Evolutionary conservation across 2,329 filamentous ascomycete species (phyloP), one percentile per base, ranked within the genome.

Genomic region (Onygena corvina): DNA sequence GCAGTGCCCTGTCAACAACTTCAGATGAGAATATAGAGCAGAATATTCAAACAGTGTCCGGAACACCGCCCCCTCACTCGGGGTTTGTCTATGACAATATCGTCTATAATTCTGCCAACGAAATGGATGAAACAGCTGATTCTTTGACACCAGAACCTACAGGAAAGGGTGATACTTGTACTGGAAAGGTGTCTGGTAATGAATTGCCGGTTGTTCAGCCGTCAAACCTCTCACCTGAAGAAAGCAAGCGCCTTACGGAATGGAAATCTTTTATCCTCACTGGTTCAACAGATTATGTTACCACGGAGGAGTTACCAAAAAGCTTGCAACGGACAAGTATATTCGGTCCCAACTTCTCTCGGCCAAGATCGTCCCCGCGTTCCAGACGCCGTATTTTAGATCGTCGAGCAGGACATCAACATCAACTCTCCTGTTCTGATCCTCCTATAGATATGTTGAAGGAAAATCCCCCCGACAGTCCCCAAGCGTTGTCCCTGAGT

Each of bases 291-390:
- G 21, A 42, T n/a, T 23, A 42, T 7, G 21, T 42, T 42, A n/a
- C 38, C 16, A 25, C 38, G 1, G 38, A 42, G 16, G 23, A 42
- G 1, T 23, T 42, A 3, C 38, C 38, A 12, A 42, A 20, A 25
- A 27, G 3, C 12, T 25, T 42, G 38, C 20, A 27, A 27, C 20
- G 38, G 2, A 42, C 38, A 6, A 42, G 38, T n/a, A 42, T 42
- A 42, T 42, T 42, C 16, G 50, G 51, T 38, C 53, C 49, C 6
- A 55, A 55, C 33, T 51, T 55, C 36, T 55, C 51, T 16, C 45
- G 49, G 16, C 53, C 51, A 33, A 53, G 50, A 20, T 40, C 51
- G 1, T n/a, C 51, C 12, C n/a, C 40, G 47, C 5, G 35, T 38
- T 20, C 46, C 38, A 12, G 35, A 42, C 38, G 16, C 16, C 38